phyloP scores from a whole-genome alignment of 345 rosid genomes.

The Corymbia maculata region DNA sequence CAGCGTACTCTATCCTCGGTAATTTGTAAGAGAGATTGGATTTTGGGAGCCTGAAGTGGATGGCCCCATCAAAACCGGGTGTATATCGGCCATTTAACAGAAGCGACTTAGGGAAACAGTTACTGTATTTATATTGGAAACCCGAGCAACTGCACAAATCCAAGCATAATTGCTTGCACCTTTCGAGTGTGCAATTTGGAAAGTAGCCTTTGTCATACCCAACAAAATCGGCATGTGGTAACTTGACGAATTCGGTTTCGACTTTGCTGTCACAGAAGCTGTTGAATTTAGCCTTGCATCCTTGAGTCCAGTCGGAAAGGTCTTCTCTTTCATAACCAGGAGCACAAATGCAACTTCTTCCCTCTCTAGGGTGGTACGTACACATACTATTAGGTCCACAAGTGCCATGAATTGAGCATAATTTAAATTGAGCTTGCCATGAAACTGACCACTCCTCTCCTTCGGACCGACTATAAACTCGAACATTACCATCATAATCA shows the following conservation, averaged over 20 bases:
- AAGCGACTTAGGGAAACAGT: not conserved
- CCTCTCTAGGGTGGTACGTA: not conserved
- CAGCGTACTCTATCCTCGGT: not conserved
- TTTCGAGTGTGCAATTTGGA: rapidly evolving
- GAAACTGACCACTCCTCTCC: not conserved
- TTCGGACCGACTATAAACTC: not conserved
- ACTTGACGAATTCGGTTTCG: not conserved
- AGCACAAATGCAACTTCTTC: not conserved
- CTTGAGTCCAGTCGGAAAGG: not conserved
- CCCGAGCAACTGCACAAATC: not conserved
- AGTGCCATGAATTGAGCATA: not conserved
- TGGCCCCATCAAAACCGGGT: not conserved
- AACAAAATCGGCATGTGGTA: not conserved
- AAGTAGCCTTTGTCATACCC: not conserved
- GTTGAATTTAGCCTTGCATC: not conserved
- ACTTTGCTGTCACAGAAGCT: not conserved
- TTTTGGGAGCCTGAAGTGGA: not conserved
- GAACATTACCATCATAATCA: not conserved
- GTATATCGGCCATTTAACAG: not conserved
- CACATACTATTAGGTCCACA: not conserved
- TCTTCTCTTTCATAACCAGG: not conserved
- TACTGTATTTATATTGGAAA: not conserved
- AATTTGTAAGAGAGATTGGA: not conserved
- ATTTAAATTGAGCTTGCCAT: not conserved
- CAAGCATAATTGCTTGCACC: not conserved